These are phyloP conservation scores for Usnea hakonensis DNA, from an alignment of 495 filamentous ascomycete species.

Conservation along the genomic window DNA sequence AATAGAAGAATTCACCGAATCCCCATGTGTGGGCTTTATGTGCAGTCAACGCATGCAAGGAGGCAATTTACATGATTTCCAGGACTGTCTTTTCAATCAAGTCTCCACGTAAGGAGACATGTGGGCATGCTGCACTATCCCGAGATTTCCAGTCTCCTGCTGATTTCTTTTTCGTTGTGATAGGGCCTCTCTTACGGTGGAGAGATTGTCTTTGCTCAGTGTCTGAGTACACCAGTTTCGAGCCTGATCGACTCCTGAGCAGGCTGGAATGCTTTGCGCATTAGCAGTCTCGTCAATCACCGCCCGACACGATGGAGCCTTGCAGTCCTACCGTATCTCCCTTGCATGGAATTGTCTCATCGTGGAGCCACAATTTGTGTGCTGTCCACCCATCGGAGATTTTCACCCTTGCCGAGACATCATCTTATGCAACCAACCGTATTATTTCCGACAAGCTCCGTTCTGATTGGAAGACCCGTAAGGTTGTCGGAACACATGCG, in stretches of 20 bases:
- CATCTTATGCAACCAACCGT: constrained; percentile 10
- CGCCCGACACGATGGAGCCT: constrained; percentile 8
- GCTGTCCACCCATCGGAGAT: constrained; percentile 2
- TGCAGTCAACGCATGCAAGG: constrained; percentile 6
- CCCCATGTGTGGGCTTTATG: constrained; percentile 5
- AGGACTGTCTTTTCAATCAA: constrained; percentile 1
- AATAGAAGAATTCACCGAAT: constrained; percentile 4
- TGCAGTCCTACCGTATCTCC: constrained; percentile 10
- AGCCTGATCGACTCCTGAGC: neutral
- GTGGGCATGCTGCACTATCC: neutral
- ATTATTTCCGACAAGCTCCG: constrained; percentile 6
- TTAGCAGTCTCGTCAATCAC: constrained; percentile 8
- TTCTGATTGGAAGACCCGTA: constrained; percentile 10
- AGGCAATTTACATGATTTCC: constrained; percentile 2
- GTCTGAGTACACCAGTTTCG: constrained; percentile 4
- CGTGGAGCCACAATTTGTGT: constrained; percentile 7
- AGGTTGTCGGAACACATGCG: constrained; percentile 3
- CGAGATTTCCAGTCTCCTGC: neutral
- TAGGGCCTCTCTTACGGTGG: constrained; percentile 8
- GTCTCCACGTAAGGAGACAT: constrained; percentile 9
- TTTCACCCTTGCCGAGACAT: constrained; percentile 2
- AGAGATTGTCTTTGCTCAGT: constrained; percentile 12
- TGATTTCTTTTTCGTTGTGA: constrained; percentile 14
- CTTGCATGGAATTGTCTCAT: constrained; percentile 10
- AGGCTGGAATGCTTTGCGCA: constrained; percentile 3